Percentiles rank a stretch among this genome's conserved stretches.
Conservation (phyloP, 495 filamentous ascomycete species). For the Lasiosphaeria ovina region DNA sequence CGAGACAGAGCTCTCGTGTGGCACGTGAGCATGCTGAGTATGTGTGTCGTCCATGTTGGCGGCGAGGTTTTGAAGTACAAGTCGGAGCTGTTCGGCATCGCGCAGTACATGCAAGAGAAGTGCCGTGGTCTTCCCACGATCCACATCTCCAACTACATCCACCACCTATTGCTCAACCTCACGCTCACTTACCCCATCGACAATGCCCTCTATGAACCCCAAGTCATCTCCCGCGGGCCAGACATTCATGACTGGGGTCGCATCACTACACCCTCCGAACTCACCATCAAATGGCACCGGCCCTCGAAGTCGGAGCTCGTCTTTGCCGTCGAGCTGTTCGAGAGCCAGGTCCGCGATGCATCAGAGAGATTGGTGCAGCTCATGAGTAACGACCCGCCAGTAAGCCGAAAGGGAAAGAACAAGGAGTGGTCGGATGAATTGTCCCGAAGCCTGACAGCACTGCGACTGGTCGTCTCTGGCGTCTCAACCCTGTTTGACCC, state of each 20-base stretch:
- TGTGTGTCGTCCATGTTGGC: slow-evolving; percentile 97
- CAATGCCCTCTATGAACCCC: slow-evolving; percentile 77
- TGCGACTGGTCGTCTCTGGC: slow-evolving; percentile 83
- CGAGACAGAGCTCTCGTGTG: slow-evolving; percentile 91
- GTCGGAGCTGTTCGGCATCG: slow-evolving; percentile 85
- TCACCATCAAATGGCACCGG: slow-evolving; percentile 89
- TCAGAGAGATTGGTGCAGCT: slow-evolving; percentile 63
- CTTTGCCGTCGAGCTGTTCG: slow-evolving; percentile 86
- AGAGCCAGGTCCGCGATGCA: slow-evolving; percentile 65
- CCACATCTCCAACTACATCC: slow-evolving; percentile 95
- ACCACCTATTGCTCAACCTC: slow-evolving; percentile 96
- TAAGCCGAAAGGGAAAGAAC: slow-evolving; percentile 89
- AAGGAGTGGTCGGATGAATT: slow-evolving; percentile 99
- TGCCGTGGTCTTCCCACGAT: slow-evolving; percentile 91
- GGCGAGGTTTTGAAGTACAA: slow-evolving; percentile 83
- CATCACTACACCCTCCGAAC: slow-evolving; percentile 61
- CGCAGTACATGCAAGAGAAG: slow-evolving; percentile 90
- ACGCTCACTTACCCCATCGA: slow-evolving; percentile 92
- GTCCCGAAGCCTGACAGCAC: slow-evolving; percentile 78
- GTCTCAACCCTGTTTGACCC: slow-evolving; percentile 86
- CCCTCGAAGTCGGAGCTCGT: slow-evolving; percentile 74
- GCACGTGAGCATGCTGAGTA: slow-evolving; percentile 96
- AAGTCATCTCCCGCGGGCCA: slow-evolving; percentile 48
- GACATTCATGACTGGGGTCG: slow-evolving; percentile 78
- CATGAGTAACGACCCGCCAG: slow-evolving; percentile 74